Evolutionary conservation across 2,329 filamentous ascomycete genomes (phyloP).

Genomic region (Ascosphaera acerosa): DNA sequence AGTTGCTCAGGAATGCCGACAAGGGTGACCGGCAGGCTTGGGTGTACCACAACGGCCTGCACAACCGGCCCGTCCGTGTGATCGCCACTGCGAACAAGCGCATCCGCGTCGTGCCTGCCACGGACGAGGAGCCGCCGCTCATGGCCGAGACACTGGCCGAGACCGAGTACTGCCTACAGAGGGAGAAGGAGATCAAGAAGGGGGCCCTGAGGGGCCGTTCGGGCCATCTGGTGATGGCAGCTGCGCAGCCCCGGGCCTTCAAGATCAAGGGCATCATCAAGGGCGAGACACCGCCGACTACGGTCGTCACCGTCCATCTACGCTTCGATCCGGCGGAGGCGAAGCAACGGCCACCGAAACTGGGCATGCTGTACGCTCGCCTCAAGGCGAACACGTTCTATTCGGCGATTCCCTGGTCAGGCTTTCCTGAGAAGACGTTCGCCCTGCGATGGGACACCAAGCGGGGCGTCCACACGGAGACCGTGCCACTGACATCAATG

Average conservation of each 20-base stretch:
- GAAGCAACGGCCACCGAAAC: constrained; percentile 24
- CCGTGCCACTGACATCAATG: constrained; percentile 26
- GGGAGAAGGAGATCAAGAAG: constrained; percentile 34
- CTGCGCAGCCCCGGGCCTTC: constrained; percentile 32
- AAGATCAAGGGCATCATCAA: constrained; percentile 17
- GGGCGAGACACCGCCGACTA: constrained; percentile 17
- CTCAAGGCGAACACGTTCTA: constrained; percentile 34
- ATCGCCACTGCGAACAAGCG: constrained; percentile 28
- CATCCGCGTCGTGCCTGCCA: constrained; percentile 32
- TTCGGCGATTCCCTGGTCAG: constrained; percentile 24
- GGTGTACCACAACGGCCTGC: background rate
- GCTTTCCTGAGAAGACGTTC: constrained; percentile 22
- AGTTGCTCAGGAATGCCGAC: constrained; percentile 19
- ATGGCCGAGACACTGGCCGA: constrained; percentile 21
- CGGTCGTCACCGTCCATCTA: constrained; percentile 29
- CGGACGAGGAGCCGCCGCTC: constrained; percentile 34
- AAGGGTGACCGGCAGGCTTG: constrained; percentile 3
- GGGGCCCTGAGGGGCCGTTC: constrained; percentile 30
- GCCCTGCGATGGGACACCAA: constrained; percentile 18
- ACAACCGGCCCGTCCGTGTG: constrained; percentile 9
- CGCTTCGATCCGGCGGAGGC: constrained; percentile 34
- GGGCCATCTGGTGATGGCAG: constrained; percentile 31
- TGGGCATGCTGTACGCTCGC: constrained; percentile 27
- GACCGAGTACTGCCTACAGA: constrained; percentile 24
- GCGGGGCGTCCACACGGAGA: constrained; percentile 28